These are phyloP conservation scores for Orbilia javanica DNA, from an alignment of 2,329 filamentous ascomycete species.

Conservation along the genomic window DNA sequence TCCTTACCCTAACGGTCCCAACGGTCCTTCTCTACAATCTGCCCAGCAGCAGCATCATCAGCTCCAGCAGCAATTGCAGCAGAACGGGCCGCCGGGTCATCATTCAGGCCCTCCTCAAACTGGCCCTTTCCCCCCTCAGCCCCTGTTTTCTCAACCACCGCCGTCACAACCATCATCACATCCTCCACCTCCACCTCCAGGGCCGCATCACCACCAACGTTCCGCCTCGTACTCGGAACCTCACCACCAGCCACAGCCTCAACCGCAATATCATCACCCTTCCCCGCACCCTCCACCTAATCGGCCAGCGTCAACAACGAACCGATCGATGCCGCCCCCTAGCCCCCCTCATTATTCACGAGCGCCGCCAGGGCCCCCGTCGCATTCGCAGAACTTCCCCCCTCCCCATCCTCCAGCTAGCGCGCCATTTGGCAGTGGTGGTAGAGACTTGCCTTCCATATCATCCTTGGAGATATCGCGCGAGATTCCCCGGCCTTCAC, in stretches of 20 bases:
- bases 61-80: slow-evolving; percentile 58
- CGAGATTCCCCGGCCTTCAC: slow-evolving; percentile 38
- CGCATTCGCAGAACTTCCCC: slow-evolving; percentile 49
- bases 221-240: slow-evolving; percentile 49
- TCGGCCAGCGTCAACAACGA: slow-evolving; percentile 37
- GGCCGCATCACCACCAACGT: slow-evolving; percentile 53
- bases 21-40: slow-evolving; percentile 50
- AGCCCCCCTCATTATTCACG: slow-evolving; percentile 57
- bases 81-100: slow-evolving; percentile 32
- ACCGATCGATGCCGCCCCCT: slow-evolving; percentile 49
- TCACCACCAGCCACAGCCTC: slow-evolving; percentile 26
- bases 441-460: slow-evolving; percentile 50
- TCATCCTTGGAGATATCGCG: slow-evolving; percentile 52
- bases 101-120: slow-evolving; percentile 42
- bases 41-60: slow-evolving; percentile 58
- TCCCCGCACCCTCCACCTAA: slow-evolving; percentile 40
- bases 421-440: slow-evolving; percentile 44
- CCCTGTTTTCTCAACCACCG: slow-evolving; percentile 50
- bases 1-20: slow-evolving; percentile 36
- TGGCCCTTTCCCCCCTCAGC: slow-evolving; percentile 54
- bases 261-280: slow-evolving; percentile 42
- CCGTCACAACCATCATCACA: background rate
- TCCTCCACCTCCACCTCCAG: slow-evolving; percentile 33
- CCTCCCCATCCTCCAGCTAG: slow-evolving; percentile 35
- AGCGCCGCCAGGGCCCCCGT: slow-evolving; percentile 28